phyloP scores from a whole-genome alignment of 345 rosid genomes.

The Aurinia saxatilis region DNA sequence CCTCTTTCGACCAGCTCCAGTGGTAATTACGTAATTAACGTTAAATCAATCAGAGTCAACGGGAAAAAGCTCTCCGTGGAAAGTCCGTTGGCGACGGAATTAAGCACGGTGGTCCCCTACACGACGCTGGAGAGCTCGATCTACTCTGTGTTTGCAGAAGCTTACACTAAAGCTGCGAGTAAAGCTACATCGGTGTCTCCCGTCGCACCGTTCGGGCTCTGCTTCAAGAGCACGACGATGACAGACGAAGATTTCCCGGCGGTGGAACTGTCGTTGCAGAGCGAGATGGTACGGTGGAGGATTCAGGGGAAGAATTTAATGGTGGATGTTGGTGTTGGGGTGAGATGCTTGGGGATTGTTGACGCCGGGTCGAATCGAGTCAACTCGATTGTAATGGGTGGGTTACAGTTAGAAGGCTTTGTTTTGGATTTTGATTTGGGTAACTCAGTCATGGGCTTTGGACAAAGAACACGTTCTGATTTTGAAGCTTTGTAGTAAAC shows the following conservation, averaged over 20 bases:
- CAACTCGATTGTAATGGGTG: slow-evolving; percentile 53
- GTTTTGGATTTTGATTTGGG: slow-evolving; percentile 61
- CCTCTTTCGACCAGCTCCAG: slow-evolving; percentile 32
- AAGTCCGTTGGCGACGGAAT: slow-evolving; percentile 27
- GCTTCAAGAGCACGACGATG: slow-evolving; percentile 27
- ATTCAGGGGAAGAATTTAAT: slow-evolving; percentile 44
- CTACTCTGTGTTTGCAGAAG: slow-evolving; percentile 33
- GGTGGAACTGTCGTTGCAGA: slow-evolving; percentile 67
- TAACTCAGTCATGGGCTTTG: slow-evolving; percentile 59
- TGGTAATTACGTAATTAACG: slow-evolving; percentile 42
- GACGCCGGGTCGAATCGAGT: slow-evolving; percentile 49
- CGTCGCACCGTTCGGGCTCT: slow-evolving; percentile 51
- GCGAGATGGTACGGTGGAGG: slow-evolving; percentile 90
- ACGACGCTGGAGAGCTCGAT: slow-evolving; percentile 54
- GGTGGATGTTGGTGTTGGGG: slow-evolving; percentile 46
- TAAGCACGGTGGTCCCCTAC: slow-evolving; percentile 66
- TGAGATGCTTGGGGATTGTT: slow-evolving; percentile 59
- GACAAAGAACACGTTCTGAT: slow-evolving; percentile 30
- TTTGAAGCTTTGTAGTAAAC: neutral
- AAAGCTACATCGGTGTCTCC: slow-evolving; percentile 36
- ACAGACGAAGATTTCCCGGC: slow-evolving; percentile 34
- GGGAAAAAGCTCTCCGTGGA: slow-evolving; percentile 34
- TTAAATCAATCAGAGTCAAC: slow-evolving; percentile 50
- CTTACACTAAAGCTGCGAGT: slow-evolving; percentile 39
- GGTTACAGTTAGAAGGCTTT: slow-evolving; percentile 64